Base-by-base conservation (phyloP, 2,329 filamentous ascomycete species). In the Hymenoscyphus albidus region DNA sequence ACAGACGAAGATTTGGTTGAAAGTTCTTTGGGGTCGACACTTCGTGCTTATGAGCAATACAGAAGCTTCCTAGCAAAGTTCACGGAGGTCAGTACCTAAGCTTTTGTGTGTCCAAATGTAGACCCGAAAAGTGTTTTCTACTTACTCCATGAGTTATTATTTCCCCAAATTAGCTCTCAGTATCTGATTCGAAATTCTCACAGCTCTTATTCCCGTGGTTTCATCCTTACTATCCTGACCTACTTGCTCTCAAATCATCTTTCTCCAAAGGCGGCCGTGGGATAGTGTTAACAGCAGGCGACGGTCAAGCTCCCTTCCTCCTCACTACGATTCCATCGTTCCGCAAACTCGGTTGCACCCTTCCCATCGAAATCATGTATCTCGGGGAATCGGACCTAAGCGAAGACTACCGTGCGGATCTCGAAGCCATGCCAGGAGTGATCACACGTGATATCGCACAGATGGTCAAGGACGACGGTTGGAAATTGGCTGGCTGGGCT, bases 401-500 rank as follows among this genome's bases (percentile, higher is more conserved):
- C 18, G 44, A 22, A 51, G 44, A 51, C 44, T 51, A 22, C n/a
- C 44, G 44, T 51, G 44, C 44, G 6, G n/a, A 51, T 10, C 22
- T 51, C 18, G 18, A 51, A 22, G 44, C 44, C 44, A 51, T 51
- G 44, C 44, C 18, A 51, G 44, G 44, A 2, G 44, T 51, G 9
- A 51, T 51, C 22, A 51, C 44, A 2, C 44, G 44, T 51, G 44
- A 51, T 51, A 22, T 51, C 12, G 44, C 44, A 18, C 44, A 51
- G 22, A 51, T 51, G 44, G 44, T 51, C 44, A 51, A 22, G 6
- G 44, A 51, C 22, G 22, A 51, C 9, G 44, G 44, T n/a, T 51
- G 44, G 44, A 51, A 27, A 51, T 12, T 51, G 44, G 44, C 44
- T 12, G 44, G 44, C 16, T 80, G 78, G 77, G 78, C 78, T 14